phyloP scores from a whole-genome alignment of 2,329 filamentous ascomycete genomes.

The Fusarium sp. region DNA sequence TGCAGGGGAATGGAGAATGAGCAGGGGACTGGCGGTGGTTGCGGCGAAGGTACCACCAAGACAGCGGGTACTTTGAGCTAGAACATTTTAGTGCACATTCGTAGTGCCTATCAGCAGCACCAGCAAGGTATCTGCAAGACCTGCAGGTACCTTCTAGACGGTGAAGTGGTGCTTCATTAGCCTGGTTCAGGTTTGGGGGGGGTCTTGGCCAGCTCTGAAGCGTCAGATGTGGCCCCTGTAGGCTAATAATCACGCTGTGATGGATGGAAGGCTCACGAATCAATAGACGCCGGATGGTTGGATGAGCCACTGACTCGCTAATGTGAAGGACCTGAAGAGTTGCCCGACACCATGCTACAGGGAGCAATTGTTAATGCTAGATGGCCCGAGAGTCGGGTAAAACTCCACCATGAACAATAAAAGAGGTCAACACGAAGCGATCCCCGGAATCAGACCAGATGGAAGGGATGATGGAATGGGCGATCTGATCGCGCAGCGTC shows the following conservation, averaged over 20 bases:
- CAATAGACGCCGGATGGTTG: constrained; percentile 18
- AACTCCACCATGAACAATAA: background rate
- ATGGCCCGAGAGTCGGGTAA: background rate
- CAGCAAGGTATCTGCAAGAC: constrained; percentile 23
- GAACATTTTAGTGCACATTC: constrained; percentile 8
- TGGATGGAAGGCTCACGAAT: constrained; percentile 8
- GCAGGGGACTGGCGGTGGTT: constrained; percentile 34
- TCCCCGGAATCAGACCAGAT: constrained; percentile 23
- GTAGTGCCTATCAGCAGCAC: background rate
- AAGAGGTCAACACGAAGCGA: constrained; percentile 12
- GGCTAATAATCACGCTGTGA: constrained; percentile 21
- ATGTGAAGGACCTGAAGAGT: constrained; percentile 5
- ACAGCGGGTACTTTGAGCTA: constrained; percentile 26
- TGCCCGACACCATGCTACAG: background rate
- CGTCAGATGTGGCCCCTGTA: constrained; percentile 37
- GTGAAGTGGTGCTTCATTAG: constrained; percentile 36
- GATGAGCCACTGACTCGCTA: background rate
- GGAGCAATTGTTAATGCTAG: background rate
- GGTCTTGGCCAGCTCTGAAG: constrained; percentile 32
- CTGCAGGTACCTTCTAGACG: constrained; percentile 33
- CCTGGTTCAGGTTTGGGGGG: constrained; percentile 43
- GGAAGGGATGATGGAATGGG: background rate
- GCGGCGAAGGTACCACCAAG: constrained; percentile 27
- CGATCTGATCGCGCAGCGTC: constrained; percentile 22
- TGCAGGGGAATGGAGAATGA: constrained; percentile 31